Base-by-base conservation (phyloP, 1,284 basidiomycete species). In the Tilletia caries region DNA sequence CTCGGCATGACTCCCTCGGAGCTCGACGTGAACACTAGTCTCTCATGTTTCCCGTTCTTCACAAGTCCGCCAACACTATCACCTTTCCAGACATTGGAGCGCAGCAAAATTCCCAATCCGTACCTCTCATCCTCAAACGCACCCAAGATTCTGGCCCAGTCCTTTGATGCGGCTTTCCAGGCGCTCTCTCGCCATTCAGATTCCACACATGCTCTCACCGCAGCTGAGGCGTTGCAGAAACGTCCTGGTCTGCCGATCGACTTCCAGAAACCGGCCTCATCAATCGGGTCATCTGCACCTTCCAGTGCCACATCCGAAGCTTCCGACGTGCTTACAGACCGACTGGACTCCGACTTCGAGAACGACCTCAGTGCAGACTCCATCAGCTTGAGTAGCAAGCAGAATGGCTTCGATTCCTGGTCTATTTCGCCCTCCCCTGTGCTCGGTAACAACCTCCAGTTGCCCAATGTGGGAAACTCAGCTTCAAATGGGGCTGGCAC, bases 221-320 rank as follows among this genome's bases (percentile, higher is more conserved):
- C 58, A 29, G 32, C 58, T 13, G 58, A 62, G 32, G 32, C 58
- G 13, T 4, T 62, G 58, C 58, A 37, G 32, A 29, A 34, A 20
- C 58, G 58, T 6, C 58, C 58, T 15, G 58, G 58, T 10, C 58
- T 62, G 3, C 58, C 58, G 12, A 18, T 33, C 15, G 58, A 62
- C 58, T 62, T 62, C 58, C 27, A 62, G 58, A 62, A 62, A 29
- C 58, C 58, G 32, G 58, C 58, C 18, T 62, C 58, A 13, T 62
- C 58, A 8, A 62, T 62, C 20, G 58, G 58, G 10, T 62, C 58
- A 34, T 62, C 58, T 3, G 58, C 58, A 20, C 58, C 58, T 15
- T 62, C 58, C 32, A 62, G 58, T 62, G 58, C 58, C 5, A 62
- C 58, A 6, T 62, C 58, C 15, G 58, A 62, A 20, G 58, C 58